Base-by-base conservation (phyloP, 495 filamentous ascomycete genomes). In the Xylaria intraflava region DNA sequence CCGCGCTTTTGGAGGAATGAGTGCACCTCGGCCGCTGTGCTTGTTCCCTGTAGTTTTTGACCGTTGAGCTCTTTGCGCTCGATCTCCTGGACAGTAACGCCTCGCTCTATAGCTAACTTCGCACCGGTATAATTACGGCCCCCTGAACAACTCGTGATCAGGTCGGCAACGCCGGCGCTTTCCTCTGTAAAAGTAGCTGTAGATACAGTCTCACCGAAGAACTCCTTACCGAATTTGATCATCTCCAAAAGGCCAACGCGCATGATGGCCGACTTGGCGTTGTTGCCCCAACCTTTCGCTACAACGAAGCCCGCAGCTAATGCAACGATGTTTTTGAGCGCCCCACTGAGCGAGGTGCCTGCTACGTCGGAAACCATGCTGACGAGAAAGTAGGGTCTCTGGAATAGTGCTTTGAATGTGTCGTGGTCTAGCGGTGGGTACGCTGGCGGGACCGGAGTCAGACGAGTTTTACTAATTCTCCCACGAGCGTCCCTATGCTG, bases 321-420 rank as follows among this genome's bases (percentile, higher is more conserved):
- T 10, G 94, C 94, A 49, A 99, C 87, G 56, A 99, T 87, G 72
- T 99, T 99, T 75, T 99, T 99, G 48, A 99, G 78, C 1, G 94
- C 94, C 14, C 94, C 94, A 26, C 90, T 87, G 49, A 99, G 87
- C 11, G 93, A 96, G 9, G 96, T 91, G 56, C 94, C 94, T 4
- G 90, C 94, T 6, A 97, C 92, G 61, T 99, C 94, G 27, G 78
- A 85, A 14, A 95, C 86, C 64, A 97, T 84, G 39, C 86, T 83
- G 11, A 96, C 91, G 68, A 96, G 92, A 80, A 99, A 97, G 73
- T 99, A 99, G 0, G 90, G 90, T 35, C 94, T 84, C 72, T 95
- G 87, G 81, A 99, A 97, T 26, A 99, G 85, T 19, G 80, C 79
- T 65, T 86, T 85, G 60, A 95, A 75, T 39, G 86, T 78, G 16